These are phyloP conservation scores for Hebeloma cylindrosporum DNA, from an alignment of 768 basidiomycete species.

Conservation along the genomic window DNA sequence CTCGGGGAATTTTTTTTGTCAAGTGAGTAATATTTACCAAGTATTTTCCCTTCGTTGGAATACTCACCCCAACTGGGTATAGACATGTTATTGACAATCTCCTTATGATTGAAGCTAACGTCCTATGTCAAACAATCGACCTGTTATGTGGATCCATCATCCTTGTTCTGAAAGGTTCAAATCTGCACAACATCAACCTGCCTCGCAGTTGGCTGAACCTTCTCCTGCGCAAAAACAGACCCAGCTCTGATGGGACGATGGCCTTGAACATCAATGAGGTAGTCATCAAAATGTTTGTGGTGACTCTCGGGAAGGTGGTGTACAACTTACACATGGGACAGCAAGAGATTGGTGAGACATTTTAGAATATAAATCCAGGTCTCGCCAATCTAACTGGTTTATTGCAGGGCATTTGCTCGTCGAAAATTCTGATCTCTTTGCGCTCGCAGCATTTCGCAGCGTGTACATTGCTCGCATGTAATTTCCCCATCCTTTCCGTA, in stretches of 20 bases:
- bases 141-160: slow-evolving; percentile 44
- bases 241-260: slow-evolving; percentile 1
- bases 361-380: not conserved
- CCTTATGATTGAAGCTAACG: slow-evolving; percentile 42
- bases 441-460: slow-evolving; percentile 25
- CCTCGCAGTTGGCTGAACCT: slow-evolving; percentile 53
- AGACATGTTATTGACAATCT: slow-evolving; percentile 45
- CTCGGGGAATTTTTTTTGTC: slow-evolving; percentile 38
- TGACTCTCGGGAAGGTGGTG: slow-evolving; percentile 24
- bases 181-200: slow-evolving; percentile 49
- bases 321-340: slow-evolving; percentile 28
- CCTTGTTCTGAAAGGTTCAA: slow-evolving; percentile 25
- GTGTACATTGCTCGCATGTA: slow-evolving; percentile 52
- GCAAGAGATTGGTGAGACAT: slow-evolving; percentile 18
- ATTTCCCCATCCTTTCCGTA: slow-evolving; percentile 18
- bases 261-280: slow-evolving; percentile 7
- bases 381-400: not conserved
- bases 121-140: slow-evolving; percentile 55
- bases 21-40: slow-evolving; percentile 30
- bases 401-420: slow-evolving; percentile 29
- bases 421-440: slow-evolving; percentile 20
- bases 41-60: not conserved
- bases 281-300: slow-evolving; percentile 15
- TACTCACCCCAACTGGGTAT: not conserved
- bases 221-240: slow-evolving; percentile 17